Evolutionary conservation across 208 protist species (phyloP).

Genomic region (Lotmaria passim): DNA sequence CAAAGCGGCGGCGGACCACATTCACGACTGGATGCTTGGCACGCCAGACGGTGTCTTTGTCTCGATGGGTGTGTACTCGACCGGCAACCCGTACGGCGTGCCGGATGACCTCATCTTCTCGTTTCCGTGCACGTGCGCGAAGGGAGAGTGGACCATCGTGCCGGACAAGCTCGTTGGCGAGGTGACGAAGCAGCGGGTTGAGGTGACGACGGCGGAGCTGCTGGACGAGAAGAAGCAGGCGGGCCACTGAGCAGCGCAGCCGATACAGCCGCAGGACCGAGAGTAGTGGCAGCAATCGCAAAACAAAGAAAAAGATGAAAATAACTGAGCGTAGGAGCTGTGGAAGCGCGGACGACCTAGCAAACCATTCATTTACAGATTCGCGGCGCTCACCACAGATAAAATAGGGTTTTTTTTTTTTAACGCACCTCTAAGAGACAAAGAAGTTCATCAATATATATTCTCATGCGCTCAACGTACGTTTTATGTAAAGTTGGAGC

Average conservation of each 20-base stretch:
- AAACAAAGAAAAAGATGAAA: not conserved
- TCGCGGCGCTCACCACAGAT: too few species aligned
- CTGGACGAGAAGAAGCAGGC: constrained; percentile 55
- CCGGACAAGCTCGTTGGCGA: constrained; percentile 45
- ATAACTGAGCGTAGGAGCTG: too few species aligned
- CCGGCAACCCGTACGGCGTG: constrained; percentile 92
- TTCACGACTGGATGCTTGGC: constrained; percentile 74
- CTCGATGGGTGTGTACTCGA: constrained; percentile 94
- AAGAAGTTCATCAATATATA: too few species aligned
- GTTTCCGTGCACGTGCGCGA: constrained; percentile 91
- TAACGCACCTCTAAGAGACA: too few species aligned
- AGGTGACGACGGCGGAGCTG: constrained; percentile 51
- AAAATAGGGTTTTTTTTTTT: too few species aligned
- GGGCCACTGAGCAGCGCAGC: constrained; percentile 8
- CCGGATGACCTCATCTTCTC: constrained; percentile 93
- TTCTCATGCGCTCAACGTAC: not conserved
- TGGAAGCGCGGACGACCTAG: too few species aligned
- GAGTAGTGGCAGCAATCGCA: too few species aligned
- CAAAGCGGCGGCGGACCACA: constrained; percentile 70
- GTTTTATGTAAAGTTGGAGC: not conserved
- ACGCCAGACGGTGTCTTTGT: constrained; percentile 72
- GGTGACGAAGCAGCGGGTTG: constrained; percentile 36
- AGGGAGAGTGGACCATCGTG: constrained; percentile 89
- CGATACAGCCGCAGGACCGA: too few species aligned
- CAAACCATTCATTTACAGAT: too few species aligned